Evolutionary conservation across 2,329 filamentous ascomycete genomes (phyloP), one percentile per base, ranked within the genome.

Genomic region (Chaetomiaceae sp.): DNA sequence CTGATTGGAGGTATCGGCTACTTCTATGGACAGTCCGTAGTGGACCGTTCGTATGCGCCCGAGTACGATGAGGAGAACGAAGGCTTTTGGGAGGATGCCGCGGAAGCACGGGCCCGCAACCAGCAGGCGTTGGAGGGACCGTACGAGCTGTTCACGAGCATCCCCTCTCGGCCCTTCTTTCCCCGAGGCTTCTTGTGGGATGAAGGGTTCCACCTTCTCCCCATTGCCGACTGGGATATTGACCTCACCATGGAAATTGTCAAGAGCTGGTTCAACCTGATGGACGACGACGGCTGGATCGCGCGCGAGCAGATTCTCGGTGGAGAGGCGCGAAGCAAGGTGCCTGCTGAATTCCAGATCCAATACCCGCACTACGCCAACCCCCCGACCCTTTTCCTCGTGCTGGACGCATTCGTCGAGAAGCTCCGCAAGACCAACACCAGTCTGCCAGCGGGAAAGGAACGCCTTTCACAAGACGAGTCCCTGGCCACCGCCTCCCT

Each of bases 331-430:
- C 83, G 91, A 52, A 95, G 86, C 75, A 97, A 96, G 68, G 93
- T 98, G 2, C 93, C 93, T 0, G 66, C 75, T 4, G 90, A 97
- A 66, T 98, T 98, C 64, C 90, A 95, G 59, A 79, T 89, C 12
- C 93, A 97, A 62, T 97, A 97, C 62, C 91, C 93, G 19, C 90
- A 97, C 65, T 96, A 96, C 60, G 93, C 93, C 42, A 98, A 98
- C 65, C 93, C 93, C 0, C 93, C 93, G 0, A 97, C 93, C 0
- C 75, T 97, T 1, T 96, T 95, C 68, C 81, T 97, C 61, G 83
- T 93, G 50, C 74, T 98, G 14, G 88, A 94, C 55, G 77, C 76
- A 9, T 89, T 96, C 60, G 79, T 95, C 60, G 83, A 88, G 62
- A 90, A 86, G 62, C 75, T 94, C 29, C 76, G 81, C 47, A 69